These are phyloP conservation scores for Solanum okadae DNA, from an alignment of 257 asterid species.

Conservation along the genomic window DNA sequence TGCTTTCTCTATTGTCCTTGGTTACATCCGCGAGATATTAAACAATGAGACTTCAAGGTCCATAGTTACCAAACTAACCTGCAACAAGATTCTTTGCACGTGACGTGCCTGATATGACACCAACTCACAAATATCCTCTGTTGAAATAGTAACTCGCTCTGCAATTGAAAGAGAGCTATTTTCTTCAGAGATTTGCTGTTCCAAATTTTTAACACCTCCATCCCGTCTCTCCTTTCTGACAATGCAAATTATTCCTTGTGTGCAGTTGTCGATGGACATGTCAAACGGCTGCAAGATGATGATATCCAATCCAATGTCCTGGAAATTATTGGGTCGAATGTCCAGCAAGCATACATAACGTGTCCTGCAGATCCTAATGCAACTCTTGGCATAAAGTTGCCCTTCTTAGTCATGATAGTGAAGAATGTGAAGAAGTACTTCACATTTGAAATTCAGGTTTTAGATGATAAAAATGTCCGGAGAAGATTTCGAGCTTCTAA, in stretches of 20 bases:
- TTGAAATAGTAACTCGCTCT: neutral
- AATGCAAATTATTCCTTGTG: neutral
- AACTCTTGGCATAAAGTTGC: constrained; percentile 92
- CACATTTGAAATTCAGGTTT: constrained; percentile 94
- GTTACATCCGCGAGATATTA: neutral
- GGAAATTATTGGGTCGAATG: constrained; percentile 73
- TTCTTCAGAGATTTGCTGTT: neutral
- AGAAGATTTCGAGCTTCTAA: constrained; percentile 95
- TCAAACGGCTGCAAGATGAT: constrained; percentile 85
- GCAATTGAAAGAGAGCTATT: neutral
- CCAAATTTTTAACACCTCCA: neutral
- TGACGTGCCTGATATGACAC: neutral
- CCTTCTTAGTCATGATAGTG: constrained; percentile 83
- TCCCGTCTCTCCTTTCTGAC: neutral
- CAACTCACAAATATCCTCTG: neutral
- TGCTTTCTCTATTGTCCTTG: neutral
- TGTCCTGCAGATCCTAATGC: constrained; percentile 98
- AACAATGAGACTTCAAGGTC: neutral
- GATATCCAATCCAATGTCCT: constrained; percentile 91
- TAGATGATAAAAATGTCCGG: constrained; percentile 97
- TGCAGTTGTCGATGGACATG: constrained; percentile 78
- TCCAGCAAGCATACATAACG: constrained; percentile 77
- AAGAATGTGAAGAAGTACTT: constrained; percentile 85
- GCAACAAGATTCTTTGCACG: neutral
- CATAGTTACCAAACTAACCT: neutral